A percentile compares a stretch with the other conserved stretches of the same genome.
phyloP scores from a whole-genome alignment of 139 green algal species.

The Coelastrella sp. region DNA sequence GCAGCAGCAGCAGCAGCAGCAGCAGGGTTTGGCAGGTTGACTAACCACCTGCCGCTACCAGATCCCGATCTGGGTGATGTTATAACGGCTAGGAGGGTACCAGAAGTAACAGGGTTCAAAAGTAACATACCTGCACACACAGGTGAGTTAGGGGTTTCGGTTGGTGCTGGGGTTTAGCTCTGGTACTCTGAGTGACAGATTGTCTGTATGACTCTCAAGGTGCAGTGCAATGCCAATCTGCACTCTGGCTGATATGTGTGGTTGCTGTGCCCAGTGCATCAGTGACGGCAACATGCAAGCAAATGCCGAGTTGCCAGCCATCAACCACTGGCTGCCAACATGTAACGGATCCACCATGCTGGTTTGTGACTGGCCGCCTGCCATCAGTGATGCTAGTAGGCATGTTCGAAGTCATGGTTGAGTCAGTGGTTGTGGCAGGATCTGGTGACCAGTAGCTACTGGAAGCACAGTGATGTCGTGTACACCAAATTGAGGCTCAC shows the following conservation, averaged over 20 bases:
- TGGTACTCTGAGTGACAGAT: background rate
- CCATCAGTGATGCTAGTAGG: too few species aligned
- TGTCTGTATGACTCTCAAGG: background rate
- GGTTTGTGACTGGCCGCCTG: too few species aligned
- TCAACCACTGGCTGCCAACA: too few species aligned
- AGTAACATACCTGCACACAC: background rate
- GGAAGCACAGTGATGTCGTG: too few species aligned
- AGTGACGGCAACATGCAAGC: too few species aligned
- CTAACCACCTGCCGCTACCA: background rate
- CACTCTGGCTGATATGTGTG: background rate
- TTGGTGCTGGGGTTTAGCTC: background rate
- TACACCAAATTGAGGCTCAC: too few species aligned
- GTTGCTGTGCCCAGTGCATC: too few species aligned
- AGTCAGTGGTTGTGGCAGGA: too few species aligned
- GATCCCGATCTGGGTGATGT: slow-evolving; percentile 27
- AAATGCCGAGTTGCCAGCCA: too few species aligned
- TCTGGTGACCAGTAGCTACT: too few species aligned
- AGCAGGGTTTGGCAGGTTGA: slow-evolving; percentile 16
- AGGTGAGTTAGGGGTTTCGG: background rate
- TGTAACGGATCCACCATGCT: too few species aligned
- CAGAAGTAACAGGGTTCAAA: slow-evolving; percentile 23
- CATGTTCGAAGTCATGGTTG: too few species aligned
- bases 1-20: slow-evolving; percentile 35
- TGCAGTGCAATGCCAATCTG: background rate
- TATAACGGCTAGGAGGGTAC: background rate